These are phyloP conservation scores for Osmozyma mogii DNA, from an alignment of 805 yeast species.

Conservation along the genomic window DNA sequence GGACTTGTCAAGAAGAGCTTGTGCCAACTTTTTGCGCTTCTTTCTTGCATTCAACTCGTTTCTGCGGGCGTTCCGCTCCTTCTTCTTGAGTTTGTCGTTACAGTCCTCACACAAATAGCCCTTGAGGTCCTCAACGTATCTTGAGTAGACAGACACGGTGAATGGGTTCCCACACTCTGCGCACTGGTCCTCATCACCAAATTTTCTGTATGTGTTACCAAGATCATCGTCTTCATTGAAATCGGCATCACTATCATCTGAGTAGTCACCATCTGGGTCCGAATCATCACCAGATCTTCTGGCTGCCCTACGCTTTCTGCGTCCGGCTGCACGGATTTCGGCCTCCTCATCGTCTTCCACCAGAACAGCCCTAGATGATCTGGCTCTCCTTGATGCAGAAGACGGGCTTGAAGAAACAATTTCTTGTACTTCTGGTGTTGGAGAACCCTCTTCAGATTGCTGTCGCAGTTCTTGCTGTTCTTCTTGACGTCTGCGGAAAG, in stretches of 20 bases:
- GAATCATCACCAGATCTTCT: constrained; percentile 18
- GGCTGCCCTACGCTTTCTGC: constrained; percentile 29
- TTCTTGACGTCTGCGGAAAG: constrained; percentile 43
- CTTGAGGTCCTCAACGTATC: constrained; percentile 39
- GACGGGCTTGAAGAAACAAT: constrained; percentile 10
- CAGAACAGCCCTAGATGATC: too few relatives aligned
- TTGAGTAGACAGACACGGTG: constrained; percentile 58
- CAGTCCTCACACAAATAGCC: constrained; percentile 67
- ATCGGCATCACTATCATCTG: constrained; percentile 16
- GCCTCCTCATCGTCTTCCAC: constrained; percentile 6
- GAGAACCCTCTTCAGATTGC: constrained; percentile 15
- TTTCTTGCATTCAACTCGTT: constrained; percentile 61
- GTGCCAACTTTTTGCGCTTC: constrained; percentile 71
- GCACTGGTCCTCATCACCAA: constrained; percentile 53
- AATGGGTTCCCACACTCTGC: constrained; percentile 55
- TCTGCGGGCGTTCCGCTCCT: constrained; percentile 38
- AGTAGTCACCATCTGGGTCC: constrained; percentile 27
- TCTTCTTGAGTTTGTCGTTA: constrained; percentile 33
- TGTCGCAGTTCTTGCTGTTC: constrained; percentile 5
- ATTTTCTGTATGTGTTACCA: constrained; percentile 19
- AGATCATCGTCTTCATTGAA: constrained; percentile 20
- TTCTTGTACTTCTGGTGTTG: constrained; percentile 2
- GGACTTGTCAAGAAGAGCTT: constrained; percentile 70
- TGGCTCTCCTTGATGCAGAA: too few relatives aligned
- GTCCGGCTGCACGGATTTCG: constrained; percentile 1